Evolutionary conservation across 2,329 filamentous ascomycete genomes (phyloP), one percentile per base, ranked within the genome.

Genomic region (Scolecobasidium constrictum): DNA sequence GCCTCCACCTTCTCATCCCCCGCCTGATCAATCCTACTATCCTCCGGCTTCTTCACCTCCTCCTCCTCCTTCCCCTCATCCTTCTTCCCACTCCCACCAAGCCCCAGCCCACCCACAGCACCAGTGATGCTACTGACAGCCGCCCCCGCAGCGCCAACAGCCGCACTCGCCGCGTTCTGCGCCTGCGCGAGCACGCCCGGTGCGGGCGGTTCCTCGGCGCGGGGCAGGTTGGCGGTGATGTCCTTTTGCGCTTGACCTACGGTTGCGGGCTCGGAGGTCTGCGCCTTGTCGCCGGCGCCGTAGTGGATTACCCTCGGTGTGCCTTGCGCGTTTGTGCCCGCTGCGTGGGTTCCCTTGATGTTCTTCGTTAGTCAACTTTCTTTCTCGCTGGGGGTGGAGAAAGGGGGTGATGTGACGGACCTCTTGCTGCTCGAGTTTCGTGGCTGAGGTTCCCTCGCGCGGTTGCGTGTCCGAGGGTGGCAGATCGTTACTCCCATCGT

Each of bases 241-340:
- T 69, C 65, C 51, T 71, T 71, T 6, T 65, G 63, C 38, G 66
- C 67, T 49, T 71, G 68, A 3, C 67, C 66, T 19, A 71, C 59
- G 9, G 67, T 71, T 40, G 53, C 52, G 12, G 68, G 64, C 48
- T 71, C 68, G 59, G 70, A 67, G 4, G 66, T 61, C 6, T 57
- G 55, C 12, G 63, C 64, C 49, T 63, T 64, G 44, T 67, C 65
- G 40, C 67, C 65, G 46, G 64, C 52, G 12, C 62, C 63, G 45
- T 68, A 62, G 41, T 63, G 53, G 17, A 60, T 59, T 5, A 59
- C 51, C 3, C 62, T 59, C 4, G 68, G 67, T 3, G 67, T 70
- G 26, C 63, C 64, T 1, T 62, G 49, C 20, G 56, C 57, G 18
- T 68, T 53, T 42, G 63, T 57, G 18, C 64, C 65, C 2, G 28